phyloP scores from a whole-genome alignment of 1,284 basidiomycete species.

The Boletellus deceptivus region DNA sequence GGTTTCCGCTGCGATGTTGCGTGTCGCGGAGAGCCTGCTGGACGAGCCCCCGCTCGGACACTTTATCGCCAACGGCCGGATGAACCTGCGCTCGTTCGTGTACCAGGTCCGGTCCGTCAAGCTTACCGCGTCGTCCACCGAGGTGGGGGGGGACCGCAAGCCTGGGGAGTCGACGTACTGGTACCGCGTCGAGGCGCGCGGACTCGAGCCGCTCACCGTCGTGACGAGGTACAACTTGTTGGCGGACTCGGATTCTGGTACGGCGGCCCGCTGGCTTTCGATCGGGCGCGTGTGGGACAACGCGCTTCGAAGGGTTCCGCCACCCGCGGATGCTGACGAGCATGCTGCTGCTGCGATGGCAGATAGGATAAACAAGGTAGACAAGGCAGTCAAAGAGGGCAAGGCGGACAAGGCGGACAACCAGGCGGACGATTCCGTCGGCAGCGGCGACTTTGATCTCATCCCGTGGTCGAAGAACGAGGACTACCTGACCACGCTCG shows the following conservation, averaged over 20 bases:
- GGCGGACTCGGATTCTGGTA: conserved; percentile 2
- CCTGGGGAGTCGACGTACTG: conserved; percentile 2
- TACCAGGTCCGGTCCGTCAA: conserved; percentile 22
- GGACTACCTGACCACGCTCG: conserved; percentile 10
- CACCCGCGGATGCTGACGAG: too few species aligned
- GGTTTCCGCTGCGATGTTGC: conserved; percentile 13
- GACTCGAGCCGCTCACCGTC: conserved; percentile 16
- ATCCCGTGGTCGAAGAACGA: conserved; percentile 17
- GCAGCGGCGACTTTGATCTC: conserved; percentile 1
- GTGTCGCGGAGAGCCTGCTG: conserved; percentile 17
- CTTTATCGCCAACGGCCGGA: conserved; percentile 30
- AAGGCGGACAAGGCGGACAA: background rate
- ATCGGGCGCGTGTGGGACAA: conserved; percentile 27
- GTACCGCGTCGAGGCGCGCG: conserved; percentile 22
- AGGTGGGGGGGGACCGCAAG: conserved; percentile 2
- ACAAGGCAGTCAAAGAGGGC: background rate
- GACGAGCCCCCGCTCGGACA: conserved; percentile 27
- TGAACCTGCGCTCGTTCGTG: conserved; percentile 27
- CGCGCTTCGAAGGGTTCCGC: conserved; percentile 13
- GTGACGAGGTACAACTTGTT: conserved; percentile 8
- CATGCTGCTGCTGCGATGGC: too few species aligned
- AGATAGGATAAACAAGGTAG: too few species aligned
- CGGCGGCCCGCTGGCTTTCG: conserved; percentile 9
- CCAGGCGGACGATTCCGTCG: background rate
- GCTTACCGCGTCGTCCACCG: background rate